Evolutionary conservation across 2,329 filamentous ascomycete genomes (phyloP), one percentile per base, ranked within the genome.

Genomic region (Aspergillus sp.): DNA sequence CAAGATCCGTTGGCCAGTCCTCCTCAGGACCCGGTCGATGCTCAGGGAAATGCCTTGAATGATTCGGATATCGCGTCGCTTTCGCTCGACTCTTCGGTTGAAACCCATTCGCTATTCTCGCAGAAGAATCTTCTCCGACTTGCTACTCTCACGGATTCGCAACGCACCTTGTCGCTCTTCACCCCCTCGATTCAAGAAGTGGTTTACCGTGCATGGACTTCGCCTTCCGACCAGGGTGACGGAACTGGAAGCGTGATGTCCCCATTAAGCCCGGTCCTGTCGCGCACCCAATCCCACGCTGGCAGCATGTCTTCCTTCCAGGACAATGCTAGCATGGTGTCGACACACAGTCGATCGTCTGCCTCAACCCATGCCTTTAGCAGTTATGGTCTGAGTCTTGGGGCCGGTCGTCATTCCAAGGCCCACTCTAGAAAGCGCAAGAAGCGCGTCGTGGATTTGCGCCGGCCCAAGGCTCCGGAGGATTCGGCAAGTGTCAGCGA

Each of bases 191-290:
- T 98, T 59, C 83, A 87, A 55, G 92, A 98, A 74, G 91, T 91
- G 4, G 89, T 98, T 26, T 97, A 96, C 75, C 86, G 95, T 60
- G 95, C 94, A 32, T 96, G 93, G 91, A 91, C 94, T 16, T 90
- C 90, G 46, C 86, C 89, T 39, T 83, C 85, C 54, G 92, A 96
- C 62, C 83, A 87, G 59, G 82, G 82, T 49, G 90, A 95, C 49
- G 64, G 73, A n/a, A 66, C 72, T 24, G 74, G 67, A 29, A 73
- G 71, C 46, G 73, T 79, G 22, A 75, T 72, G 36, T 75, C 77
- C 1, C 80, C 58, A 66, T 70, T 64, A 53, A 83, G 75, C 72
- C 82, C 73, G 6, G 82, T 81, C 49, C 74, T 91, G 18, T 84
- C 83, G 47, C 84, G 88, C 71, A 85, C 85, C 6, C 84, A 88